These are phyloP conservation scores for Crotalaria pallida DNA, from an alignment of 306 rosid genomes.

Conservation along the genomic window DNA sequence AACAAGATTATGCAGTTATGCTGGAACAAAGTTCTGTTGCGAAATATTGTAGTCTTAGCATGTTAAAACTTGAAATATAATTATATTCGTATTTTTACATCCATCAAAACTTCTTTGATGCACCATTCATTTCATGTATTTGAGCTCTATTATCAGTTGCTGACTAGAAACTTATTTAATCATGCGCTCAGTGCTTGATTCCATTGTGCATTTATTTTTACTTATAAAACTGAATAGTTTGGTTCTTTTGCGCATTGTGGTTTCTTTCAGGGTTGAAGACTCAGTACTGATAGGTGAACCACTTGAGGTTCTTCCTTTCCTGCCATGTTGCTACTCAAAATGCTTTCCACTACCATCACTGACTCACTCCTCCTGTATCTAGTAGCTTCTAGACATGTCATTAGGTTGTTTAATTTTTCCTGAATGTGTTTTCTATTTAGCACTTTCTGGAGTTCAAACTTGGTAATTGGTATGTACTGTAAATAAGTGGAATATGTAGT, in stretches of 20 bases:
- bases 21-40: background rate
- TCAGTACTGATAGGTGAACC: background rate
- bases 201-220: background rate
- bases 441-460: conserved; percentile 12
- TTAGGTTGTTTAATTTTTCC: background rate
- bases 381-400: background rate
- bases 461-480: too few relatives aligned
- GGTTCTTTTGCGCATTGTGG: background rate
- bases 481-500: background rate
- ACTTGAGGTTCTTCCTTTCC: conserved; percentile 13
- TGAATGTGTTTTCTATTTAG: background rate
- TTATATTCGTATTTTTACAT: background rate
- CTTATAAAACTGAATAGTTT: conserved; percentile 7
- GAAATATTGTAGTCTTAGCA: background rate
- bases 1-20: background rate
- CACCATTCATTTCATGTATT: background rate
- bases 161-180: background rate
- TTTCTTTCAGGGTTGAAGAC: conserved; percentile 14
- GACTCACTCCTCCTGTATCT: background rate
- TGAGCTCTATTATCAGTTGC: background rate
- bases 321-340: background rate
- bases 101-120: background rate
- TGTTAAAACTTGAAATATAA: background rate
- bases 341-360: background rate
- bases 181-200: background rate